Evolutionary conservation across 1,284 basidiomycete genomes (phyloP), one percentile per base, ranked within the genome.

Genomic region (Ganoderma leucocontextum): DNA sequence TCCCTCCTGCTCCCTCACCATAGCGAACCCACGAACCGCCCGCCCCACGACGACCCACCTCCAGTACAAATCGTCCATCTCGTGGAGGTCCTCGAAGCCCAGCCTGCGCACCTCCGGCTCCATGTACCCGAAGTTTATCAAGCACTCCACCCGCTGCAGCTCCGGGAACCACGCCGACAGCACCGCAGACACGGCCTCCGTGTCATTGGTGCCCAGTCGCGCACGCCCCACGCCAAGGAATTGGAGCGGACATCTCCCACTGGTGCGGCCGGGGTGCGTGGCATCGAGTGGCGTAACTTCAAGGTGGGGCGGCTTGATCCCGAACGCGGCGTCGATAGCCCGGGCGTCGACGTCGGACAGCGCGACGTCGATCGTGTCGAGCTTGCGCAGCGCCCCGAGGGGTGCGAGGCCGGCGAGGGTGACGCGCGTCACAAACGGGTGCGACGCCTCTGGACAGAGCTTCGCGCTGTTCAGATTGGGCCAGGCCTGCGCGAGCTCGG

Each of bases 321-420:
- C 33, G 29, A 35, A 55, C 52, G 52, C 52, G 15, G 52, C 29
- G 52, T 35, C 52, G 29, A 55, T 17, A 33, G 52, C 52, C 4
- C 52, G 25, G 29, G 52, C 52, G 52, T 55, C 52, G 52, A 55
- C 52, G 52, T 55, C 52, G 29, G 52, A 33, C 52, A 55, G 52
- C 29, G 52, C 52, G 25, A 55, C 6, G 15, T 35, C 29, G 33
- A 55, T 3, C 2, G 52, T 55, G 15, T 55, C 52, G 29, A 55
- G 8, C 1, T 10, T 5, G 29, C 52, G 33, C 5, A 55, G 33
- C 52, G 52, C 33, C 0, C 29, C 52, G 29, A 55, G 52, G 17
- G 52, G 52, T 29, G 33, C 25, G 52, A 55, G 52, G 29, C 52
- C 52, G 15, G 52, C 33, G 29, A 55, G 33, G 52, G 52, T 55